A percentile compares a stretch with the other conserved stretches of the same genome.
phyloP scores from a whole-genome alignment of 768 basidiomycete species.

The Boletellus emodensis region DNA sequence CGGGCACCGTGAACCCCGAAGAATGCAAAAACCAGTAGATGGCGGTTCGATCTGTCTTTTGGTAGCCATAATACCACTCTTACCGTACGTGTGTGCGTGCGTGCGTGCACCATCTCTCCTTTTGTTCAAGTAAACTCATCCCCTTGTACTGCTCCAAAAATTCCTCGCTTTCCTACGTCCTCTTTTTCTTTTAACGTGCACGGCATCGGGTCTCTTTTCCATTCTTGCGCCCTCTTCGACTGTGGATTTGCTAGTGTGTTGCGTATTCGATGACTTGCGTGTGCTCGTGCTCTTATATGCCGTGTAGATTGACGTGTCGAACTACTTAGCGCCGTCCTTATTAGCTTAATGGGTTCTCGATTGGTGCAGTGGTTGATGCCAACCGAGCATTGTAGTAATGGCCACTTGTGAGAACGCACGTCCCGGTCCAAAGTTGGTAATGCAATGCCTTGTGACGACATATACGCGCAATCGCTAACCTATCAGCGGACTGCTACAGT shows the following conservation, averaged over 20 bases:
- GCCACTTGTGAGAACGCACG: background rate
- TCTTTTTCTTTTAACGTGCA: conserved; percentile 1
- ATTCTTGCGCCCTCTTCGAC: background rate
- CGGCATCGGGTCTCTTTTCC: background rate
- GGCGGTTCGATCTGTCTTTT: conserved; percentile 7
- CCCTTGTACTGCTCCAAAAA: conserved; percentile 9
- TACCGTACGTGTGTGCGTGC: background rate
- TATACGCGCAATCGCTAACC: too few species aligned
- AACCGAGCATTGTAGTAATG: background rate
- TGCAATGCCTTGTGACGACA: too few species aligned
- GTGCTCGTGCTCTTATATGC: background rate
- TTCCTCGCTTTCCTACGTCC: background rate
- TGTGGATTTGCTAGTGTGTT: conserved; percentile 10
- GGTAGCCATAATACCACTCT: conserved; percentile 19
- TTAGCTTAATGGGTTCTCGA: conserved; percentile 16
- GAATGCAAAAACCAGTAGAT: conserved; percentile 90
- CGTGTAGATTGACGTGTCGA: conserved; percentile 2
- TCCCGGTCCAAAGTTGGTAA: too few species aligned
- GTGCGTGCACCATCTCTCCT: conserved; percentile 13
- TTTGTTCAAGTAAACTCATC: conserved; percentile 11
- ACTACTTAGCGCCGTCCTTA: conserved; percentile 16
- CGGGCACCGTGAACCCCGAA: conserved; percentile 54
- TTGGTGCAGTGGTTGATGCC: conserved; percentile 1
- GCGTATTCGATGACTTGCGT: conserved; percentile 9
- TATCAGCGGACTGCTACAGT: too few species aligned